Conservation (phyloP, 371 early-diverging fungal genomes). For the Mucor indicus region DNA sequence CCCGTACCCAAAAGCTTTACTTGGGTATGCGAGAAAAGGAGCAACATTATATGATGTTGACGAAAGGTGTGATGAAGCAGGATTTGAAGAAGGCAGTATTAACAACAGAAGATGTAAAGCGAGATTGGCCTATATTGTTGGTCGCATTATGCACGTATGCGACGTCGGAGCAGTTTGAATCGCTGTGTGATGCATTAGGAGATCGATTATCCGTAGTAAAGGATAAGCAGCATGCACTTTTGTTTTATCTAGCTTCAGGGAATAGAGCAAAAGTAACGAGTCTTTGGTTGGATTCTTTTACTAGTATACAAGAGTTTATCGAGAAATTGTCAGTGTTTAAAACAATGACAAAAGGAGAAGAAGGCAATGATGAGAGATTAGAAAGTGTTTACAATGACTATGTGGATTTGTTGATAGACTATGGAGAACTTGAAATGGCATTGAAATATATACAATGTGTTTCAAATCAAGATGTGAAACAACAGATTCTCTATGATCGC, state of each 20-base stretch:
- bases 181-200: conserved; percentile 67
- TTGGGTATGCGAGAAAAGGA: conserved; percentile 70
- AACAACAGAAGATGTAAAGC: conserved; percentile 65
- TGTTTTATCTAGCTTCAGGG: conserved; percentile 89
- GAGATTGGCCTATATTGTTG: conserved; percentile 87
- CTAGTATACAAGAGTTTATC: no score
- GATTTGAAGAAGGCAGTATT: conserved; percentile 79
- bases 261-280: conserved; percentile 76
- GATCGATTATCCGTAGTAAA: conserved; percentile 53
- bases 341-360: no score
- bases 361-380: no score
- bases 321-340: no score
- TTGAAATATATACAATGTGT: no score
- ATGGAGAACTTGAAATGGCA: no score
- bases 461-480: no score
- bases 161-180: conserved; percentile 65
- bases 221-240: conserved; percentile 53
- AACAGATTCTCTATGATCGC: no score
- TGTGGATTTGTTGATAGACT: no score
- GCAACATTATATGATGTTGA: conserved; percentile 68
- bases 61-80: conserved; percentile 73
- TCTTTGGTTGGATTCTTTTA: conserved; percentile 71
- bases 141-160: conserved; percentile 92
- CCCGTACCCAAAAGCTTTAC: conserved; percentile 78
- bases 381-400: no score